Evolutionary conservation across 768 basidiomycete genomes (phyloP).

Genomic region (Cubamyces sp.): DNA sequence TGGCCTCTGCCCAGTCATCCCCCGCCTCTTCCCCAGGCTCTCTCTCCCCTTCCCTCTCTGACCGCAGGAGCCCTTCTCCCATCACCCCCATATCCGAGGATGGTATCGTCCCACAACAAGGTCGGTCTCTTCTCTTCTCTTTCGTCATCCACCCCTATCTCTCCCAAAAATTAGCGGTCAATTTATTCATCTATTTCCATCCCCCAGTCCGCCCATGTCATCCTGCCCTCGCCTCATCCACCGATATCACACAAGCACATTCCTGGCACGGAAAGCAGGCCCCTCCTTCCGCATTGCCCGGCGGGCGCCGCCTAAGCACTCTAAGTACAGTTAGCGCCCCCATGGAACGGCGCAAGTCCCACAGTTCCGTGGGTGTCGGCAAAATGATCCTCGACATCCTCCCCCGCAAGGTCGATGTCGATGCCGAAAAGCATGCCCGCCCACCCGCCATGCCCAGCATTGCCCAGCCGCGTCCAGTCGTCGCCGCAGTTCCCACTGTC

Average conservation of each 20-base stretch:
- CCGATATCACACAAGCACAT: constrained; percentile 22
- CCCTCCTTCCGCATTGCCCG: constrained; percentile 13
- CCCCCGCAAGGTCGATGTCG: constrained; percentile 41
- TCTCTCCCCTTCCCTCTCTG: constrained; percentile 31
- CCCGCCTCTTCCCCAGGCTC: constrained; percentile 37
- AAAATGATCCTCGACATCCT: constrained; percentile 64
- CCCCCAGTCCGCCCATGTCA: constrained; percentile 9
- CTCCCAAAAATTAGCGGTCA: constrained; percentile 9
- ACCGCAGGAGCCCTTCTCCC: constrained; percentile 34
- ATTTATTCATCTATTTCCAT: neutral
- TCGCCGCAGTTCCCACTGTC: constrained; percentile 28
- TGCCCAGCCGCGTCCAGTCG: constrained; percentile 30
- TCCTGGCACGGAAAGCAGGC: constrained; percentile 34
- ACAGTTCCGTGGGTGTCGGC: constrained; percentile 41
- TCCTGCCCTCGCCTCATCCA: constrained; percentile 1
- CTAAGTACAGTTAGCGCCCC: constrained; percentile 34
- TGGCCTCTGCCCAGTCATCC: constrained; percentile 43
- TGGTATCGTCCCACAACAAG: constrained; percentile 25
- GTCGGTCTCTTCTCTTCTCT: constrained; percentile 19
- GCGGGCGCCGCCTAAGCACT: constrained; percentile 35
- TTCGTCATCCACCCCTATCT: neutral
- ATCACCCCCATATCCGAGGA: constrained; percentile 36
- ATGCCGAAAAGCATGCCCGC: constrained; percentile 23
- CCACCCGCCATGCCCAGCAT: constrained; percentile 25
- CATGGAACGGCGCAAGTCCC: constrained; percentile 27